Base-by-base conservation (phyloP, 768 basidiomycete genomes). In the Cystobasidium onofrii region DNA sequence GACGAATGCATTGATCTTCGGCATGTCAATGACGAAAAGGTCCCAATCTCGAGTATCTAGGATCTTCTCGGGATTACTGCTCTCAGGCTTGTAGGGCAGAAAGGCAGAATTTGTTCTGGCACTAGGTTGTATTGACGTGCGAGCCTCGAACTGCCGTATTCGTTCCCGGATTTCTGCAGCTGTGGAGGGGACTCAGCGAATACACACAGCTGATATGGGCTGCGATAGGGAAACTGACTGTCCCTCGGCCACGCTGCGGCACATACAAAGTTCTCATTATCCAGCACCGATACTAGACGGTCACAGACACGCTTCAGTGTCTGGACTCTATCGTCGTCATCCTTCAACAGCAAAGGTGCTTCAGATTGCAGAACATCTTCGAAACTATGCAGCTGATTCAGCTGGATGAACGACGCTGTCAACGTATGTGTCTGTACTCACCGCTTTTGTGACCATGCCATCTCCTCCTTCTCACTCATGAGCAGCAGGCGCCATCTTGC, bases 401-500 rank as follows among this genome's bases (percentile, higher is more conserved):
- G 61, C 9, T 43, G 52, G 15, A 29, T 33, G n/a, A n/a, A 34
- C 34, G 55, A 23, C 0, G 33, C n/a, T 44, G 52, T 52, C 50
- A 10, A n/a, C 18, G 41, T 33, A 60, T 23, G 10, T 31, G 13
- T 23, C 39, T 23, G 46, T n/a, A n/a, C 73, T 25, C 13, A 75
- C 82, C 82, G 80, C 39, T 80, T 75, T 13, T 80, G 78, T 0
- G 81, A 80, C 84, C 84, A 84, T n/a, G 82, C 80, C 64, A 81
- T 75, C 76, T 84, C 84, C 72, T 84, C 84, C 29, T 77, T 54
- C 71, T 83, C 83, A 1, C 80, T 81, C 83, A 84, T 83, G 36
- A 84, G 74, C 43, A 84, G 74, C 39, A 84, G 70, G n/a, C 83
- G 75, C 84, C 84, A 84, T 74, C 84, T 74, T 1, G 80, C 76